phyloP scores from a whole-genome alignment of 805 yeast species.

The Lachancea kluyveri region DNA sequence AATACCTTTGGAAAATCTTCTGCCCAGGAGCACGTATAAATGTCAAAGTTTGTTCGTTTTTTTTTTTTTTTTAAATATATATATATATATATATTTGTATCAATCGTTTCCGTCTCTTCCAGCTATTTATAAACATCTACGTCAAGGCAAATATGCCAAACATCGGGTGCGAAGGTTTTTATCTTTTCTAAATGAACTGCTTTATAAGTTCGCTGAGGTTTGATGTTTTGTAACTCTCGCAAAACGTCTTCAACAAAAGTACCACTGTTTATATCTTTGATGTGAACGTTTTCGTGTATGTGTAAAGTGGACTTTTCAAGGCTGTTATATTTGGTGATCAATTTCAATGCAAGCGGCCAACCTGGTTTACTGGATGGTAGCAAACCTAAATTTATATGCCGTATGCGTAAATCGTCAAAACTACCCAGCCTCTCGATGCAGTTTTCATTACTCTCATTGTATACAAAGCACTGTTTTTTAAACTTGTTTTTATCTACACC shows the following conservation, averaged over 20 bases:
- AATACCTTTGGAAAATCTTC: too few species aligned
- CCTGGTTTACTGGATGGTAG: conserved; percentile 64
- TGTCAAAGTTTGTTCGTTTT: too few species aligned
- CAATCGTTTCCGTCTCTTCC: background rate
- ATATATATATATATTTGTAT: background rate
- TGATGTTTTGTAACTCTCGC: conserved; percentile 3
- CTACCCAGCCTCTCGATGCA: conserved; percentile 38
- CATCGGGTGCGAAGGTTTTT: conserved; percentile 83
- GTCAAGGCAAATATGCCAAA: conserved; percentile 69
- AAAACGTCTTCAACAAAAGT: conserved; percentile 10
- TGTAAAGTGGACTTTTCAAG: conserved; percentile 38
- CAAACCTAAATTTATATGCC: conserved; percentile 72
- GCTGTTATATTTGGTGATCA: conserved; percentile 7
- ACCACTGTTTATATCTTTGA: conserved; percentile 31
- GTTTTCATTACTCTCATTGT: conserved; percentile 55
- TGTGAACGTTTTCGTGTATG: conserved; percentile 69
- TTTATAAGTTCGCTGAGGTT: conserved; percentile 6
- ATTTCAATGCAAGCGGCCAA: conserved; percentile 44
- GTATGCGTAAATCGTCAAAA: conserved; percentile 19
- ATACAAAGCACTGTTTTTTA: conserved; percentile 35
- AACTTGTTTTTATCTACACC: conserved; percentile 45
- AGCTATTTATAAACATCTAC: conserved; percentile 14
- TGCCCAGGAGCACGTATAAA: too few species aligned
- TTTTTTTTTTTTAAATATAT: too few species aligned
- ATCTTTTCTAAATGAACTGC: conserved; percentile 50